phyloP scores from a whole-genome alignment of 2,329 filamentous ascomycete genomes.

The Aspergillus calidoustus region DNA sequence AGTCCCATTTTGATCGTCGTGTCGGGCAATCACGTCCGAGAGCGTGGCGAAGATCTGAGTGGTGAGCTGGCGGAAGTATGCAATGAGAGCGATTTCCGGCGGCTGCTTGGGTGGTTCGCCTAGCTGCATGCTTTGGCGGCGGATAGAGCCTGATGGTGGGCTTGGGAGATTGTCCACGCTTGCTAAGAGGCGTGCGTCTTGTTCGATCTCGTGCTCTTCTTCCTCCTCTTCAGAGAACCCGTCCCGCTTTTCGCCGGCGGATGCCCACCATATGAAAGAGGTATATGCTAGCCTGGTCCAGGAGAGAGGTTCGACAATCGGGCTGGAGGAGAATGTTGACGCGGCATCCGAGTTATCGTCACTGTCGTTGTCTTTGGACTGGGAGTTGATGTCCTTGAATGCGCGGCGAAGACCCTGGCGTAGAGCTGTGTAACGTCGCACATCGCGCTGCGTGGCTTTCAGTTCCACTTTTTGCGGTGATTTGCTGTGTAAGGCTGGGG shows the following conservation, averaged over 20 bases:
- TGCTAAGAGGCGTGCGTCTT: slow-evolving; percentile 48
- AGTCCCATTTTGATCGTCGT: slow-evolving; percentile 34
- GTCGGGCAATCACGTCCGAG: slow-evolving; percentile 48
- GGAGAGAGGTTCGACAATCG: slow-evolving; percentile 60
- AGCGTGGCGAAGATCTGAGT: slow-evolving; percentile 52
- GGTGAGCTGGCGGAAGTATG: slow-evolving; percentile 55
- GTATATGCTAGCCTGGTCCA: slow-evolving; percentile 66
- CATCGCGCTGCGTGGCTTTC: slow-evolving; percentile 87
- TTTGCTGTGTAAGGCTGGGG: slow-evolving; percentile 59
- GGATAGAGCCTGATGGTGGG: slow-evolving; percentile 28
- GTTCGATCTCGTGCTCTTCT: slow-evolving; percentile 50
- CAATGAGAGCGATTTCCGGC: slow-evolving; percentile 53
- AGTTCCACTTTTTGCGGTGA: slow-evolving; percentile 48
- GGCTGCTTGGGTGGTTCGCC: slow-evolving; percentile 40
- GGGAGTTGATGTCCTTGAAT: slow-evolving; percentile 26
- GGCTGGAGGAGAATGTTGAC: slow-evolving; percentile 48
- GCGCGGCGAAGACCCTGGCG: slow-evolving; percentile 61
- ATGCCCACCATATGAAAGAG: slow-evolving; percentile 71
- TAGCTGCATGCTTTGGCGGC: slow-evolving; percentile 33
- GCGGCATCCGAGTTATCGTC: slow-evolving; percentile 45
- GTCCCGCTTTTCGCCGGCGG: slow-evolving; percentile 63
- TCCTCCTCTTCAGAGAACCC: slow-evolving; percentile 60
- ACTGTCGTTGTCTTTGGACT: slow-evolving; percentile 32
- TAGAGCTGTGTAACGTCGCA: slow-evolving; percentile 76
- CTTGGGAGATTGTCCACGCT: slow-evolving; percentile 41